A percentile compares a stretch with the other conserved stretches of the same genome.
phyloP scores from a whole-genome alignment of 2,329 filamentous ascomycete genomes.

The Colletotrichum phormii region DNA sequence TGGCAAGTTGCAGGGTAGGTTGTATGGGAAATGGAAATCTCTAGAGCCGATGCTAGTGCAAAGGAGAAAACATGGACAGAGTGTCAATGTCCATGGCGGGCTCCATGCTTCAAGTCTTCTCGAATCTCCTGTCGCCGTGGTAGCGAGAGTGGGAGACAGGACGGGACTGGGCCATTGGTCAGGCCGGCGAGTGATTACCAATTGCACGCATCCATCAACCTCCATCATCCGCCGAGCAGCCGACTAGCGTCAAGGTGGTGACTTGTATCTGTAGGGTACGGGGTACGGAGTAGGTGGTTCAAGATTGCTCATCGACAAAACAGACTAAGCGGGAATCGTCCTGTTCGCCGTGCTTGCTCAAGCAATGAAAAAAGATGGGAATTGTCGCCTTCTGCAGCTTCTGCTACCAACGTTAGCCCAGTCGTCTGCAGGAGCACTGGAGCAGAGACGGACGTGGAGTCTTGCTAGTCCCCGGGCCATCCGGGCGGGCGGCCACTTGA shows the following conservation, averaged over 20 bases:
- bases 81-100: not conserved
- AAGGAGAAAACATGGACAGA: constrained; percentile 9
- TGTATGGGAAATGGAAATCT: constrained; percentile 18
- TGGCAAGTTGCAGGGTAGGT: not conserved
- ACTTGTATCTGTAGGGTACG: not conserved
- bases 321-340: not conserved
- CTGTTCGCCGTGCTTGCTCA: not conserved
- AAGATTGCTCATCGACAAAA: not conserved
- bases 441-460: constrained; percentile 28
- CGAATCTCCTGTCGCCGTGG: constrained; percentile 29
- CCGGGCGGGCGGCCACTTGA: constrained; percentile 30
- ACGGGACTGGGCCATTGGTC: not conserved
- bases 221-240: constrained; percentile 4
- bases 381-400: not conserved
- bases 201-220: constrained; percentile 16
- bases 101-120: constrained; percentile 1
- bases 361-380: not conserved
- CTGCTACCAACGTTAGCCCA: constrained; percentile 7
- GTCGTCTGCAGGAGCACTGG: not conserved
- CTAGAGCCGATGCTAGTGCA: constrained; percentile 13
- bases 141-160: constrained; percentile 24
- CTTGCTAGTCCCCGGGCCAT: constrained; percentile 37
- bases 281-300: not conserved
- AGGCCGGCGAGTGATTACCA: constrained; percentile 27
- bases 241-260: constrained; percentile 5